Conservation (phyloP, 305 asterid genomes). For the Solanum chacoense region DNA sequence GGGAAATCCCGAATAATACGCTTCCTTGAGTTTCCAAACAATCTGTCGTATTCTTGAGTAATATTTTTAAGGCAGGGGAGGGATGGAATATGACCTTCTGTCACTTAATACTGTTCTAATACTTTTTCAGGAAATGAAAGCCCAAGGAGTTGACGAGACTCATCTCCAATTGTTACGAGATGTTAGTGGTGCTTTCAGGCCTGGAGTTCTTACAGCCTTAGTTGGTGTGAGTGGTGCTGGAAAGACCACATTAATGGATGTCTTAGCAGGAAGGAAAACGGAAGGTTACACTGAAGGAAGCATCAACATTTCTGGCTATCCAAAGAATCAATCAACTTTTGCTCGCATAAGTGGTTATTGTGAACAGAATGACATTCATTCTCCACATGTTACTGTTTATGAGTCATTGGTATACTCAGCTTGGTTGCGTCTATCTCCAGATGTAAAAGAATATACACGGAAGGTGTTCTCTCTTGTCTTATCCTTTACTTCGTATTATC, state of each 20-base stretch:
- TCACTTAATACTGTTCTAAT: neutral
- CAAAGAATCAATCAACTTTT: constrained; percentile 78
- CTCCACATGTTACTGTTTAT: constrained; percentile 78
- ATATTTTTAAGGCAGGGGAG: neutral
- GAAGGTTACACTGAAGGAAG: constrained; percentile 74
- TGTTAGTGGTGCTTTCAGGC: constrained; percentile 87
- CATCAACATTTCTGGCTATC: constrained; percentile 73
- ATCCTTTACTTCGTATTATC: neutral
- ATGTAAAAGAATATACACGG: constrained; percentile 42
- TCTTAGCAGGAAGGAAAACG: constrained; percentile 90
- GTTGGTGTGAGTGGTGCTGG: constrained; percentile 98
- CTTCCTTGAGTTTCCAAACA: neutral
- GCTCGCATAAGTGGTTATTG: constrained; percentile 91
- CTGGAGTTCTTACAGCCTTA: constrained; percentile 90
- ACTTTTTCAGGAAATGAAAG: constrained; percentile 66
- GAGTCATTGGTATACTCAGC: constrained; percentile 91
- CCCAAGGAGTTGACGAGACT: constrained; percentile 52
- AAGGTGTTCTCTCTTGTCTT: constrained; percentile 25
- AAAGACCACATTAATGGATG: constrained; percentile 94
- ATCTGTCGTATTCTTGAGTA: neutral
- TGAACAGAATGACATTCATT: constrained; percentile 91
- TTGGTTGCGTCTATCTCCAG: constrained; percentile 87
- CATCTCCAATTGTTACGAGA: constrained; percentile 74
- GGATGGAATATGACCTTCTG: neutral
- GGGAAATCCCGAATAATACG: neutral